A percentile compares a stretch with the other conserved stretches of the same genome.
These are phyloP conservation scores for Saururus chinensis DNA, from an alignment of 164 flowering plant genomes.

Conservation along the genomic window DNA sequence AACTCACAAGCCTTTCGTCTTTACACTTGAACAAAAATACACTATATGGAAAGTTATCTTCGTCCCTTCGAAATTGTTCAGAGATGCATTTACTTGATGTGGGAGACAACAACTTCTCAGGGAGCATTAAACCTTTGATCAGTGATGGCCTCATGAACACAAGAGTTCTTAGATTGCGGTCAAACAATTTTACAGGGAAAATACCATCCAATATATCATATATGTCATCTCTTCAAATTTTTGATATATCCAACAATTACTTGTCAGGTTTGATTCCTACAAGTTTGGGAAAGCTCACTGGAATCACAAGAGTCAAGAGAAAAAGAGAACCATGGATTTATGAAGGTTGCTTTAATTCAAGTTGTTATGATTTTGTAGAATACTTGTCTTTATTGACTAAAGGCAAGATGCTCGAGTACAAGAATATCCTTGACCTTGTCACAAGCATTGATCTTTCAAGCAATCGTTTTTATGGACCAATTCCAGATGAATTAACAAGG, in stretches of 20 bases:
- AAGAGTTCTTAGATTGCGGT: conserved; percentile 4
- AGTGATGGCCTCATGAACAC: conserved; percentile 6
- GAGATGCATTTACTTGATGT: conserved; percentile 16
- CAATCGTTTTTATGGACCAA: conserved; percentile 16
- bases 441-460: conserved; percentile 23
- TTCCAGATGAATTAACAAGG: conserved; percentile 19
- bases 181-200: no score
- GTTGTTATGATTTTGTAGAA: background rate
- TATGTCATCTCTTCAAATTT: no score
- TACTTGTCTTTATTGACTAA: conserved; percentile 2
- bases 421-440: background rate
- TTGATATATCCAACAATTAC: conserved; percentile 16
- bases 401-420: conserved; percentile 11
- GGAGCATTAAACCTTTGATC: conserved; percentile 21
- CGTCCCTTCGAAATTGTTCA: conserved; percentile 9
- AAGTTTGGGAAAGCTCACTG: conserved; percentile 17
- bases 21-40: conserved; percentile 13
- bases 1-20: background rate
- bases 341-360: no score
- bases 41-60: conserved; percentile 17
- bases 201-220: no score
- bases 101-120: conserved; percentile 20
- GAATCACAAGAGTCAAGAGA: conserved; percentile 7
- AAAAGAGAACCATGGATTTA: no score
- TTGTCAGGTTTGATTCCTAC: conserved; percentile 22